phyloP scores from a whole-genome alignment of 2,329 filamentous ascomycete species.

The Ilyonectria destructans region DNA sequence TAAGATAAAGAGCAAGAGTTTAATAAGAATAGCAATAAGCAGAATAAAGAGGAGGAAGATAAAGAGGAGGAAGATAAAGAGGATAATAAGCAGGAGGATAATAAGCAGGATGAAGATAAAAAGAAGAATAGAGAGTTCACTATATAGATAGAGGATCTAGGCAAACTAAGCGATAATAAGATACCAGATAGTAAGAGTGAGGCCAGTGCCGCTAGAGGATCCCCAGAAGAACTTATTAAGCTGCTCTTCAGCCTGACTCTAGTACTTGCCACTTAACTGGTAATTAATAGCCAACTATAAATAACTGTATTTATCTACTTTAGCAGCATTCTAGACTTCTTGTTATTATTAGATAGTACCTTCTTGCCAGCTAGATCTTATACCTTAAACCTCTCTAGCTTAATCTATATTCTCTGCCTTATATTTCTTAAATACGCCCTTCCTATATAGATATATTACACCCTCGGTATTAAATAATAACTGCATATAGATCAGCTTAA shows the following conservation, averaged over 20 bases:
- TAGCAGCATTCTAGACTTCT: conserved; percentile 10
- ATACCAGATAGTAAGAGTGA: neutral
- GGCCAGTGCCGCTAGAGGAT: conserved; percentile 5
- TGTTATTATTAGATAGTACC: neutral
- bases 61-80: neutral
- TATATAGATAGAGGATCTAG: conserved; percentile 2
- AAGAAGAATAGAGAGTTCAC: neutral
- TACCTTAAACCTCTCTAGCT: conserved; percentile 5
- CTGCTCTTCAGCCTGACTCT: conserved; percentile 6
- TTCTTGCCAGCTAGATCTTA: conserved; percentile 4
- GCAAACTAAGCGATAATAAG: neutral
- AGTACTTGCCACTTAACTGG: neutral
- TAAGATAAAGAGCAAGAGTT: neutral
- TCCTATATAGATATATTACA: neutral
- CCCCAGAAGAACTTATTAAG: conserved; percentile 2
- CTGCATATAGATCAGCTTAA: neutral
- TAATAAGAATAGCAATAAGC: conserved; percentile 2
- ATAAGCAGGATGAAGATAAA: neutral
- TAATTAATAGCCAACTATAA: neutral
- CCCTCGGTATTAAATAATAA: conserved; percentile 2
- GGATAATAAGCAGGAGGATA: neutral
- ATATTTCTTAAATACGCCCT: conserved; percentile 11
- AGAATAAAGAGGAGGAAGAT: conserved; percentile 10
- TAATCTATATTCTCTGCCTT: conserved; percentile 10
- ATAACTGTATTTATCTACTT: neutral